Percentiles rank a stretch among this genome's conserved stretches.
Evolutionary conservation across 148 eudicot species (phyloP).

Genomic region (Fagopyrum esculentum): DNA sequence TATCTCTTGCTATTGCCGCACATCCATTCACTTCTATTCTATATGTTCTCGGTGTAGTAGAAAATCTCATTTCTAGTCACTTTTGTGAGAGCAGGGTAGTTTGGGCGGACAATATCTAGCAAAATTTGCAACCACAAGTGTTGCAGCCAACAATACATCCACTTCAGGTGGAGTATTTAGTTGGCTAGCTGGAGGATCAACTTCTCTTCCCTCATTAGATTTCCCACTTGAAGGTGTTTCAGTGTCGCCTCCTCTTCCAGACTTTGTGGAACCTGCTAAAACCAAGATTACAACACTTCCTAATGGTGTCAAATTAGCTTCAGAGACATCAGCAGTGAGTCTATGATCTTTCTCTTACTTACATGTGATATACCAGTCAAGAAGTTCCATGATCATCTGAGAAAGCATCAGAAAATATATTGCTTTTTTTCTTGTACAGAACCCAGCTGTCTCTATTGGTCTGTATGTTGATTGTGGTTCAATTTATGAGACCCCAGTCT

Average conservation of each 20-base stretch:
- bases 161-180: slow-evolving; percentile 64
- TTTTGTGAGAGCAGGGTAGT: slow-evolving; percentile 39
- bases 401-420: not conserved
- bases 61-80: not conserved
- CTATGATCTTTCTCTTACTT: not conserved
- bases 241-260: slow-evolving; percentile 66
- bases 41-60: not conserved
- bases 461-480: slow-evolving; percentile 78
- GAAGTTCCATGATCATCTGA: not conserved
- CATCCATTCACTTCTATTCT: not conserved
- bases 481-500: slow-evolving; percentile 65
- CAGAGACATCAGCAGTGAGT: slow-evolving; percentile 73
- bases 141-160: slow-evolving; percentile 50
- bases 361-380: not conserved
- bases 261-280: slow-evolving; percentile 62
- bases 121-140: slow-evolving; percentile 63
- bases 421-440: slow-evolving; percentile 34
- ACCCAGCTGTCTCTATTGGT: slow-evolving; percentile 82
- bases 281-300: slow-evolving; percentile 76
- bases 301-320: slow-evolving; percentile 82
- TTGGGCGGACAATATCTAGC: slow-evolving; percentile 20
- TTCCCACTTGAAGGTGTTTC: slow-evolving; percentile 65
- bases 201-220: slow-evolving; percentile 49
- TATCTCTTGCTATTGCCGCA: not conserved
- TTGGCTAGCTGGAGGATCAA: slow-evolving; percentile 43